Base-by-base conservation (phyloP, 305 asterid genomes). In the Lippia alba region DNA sequence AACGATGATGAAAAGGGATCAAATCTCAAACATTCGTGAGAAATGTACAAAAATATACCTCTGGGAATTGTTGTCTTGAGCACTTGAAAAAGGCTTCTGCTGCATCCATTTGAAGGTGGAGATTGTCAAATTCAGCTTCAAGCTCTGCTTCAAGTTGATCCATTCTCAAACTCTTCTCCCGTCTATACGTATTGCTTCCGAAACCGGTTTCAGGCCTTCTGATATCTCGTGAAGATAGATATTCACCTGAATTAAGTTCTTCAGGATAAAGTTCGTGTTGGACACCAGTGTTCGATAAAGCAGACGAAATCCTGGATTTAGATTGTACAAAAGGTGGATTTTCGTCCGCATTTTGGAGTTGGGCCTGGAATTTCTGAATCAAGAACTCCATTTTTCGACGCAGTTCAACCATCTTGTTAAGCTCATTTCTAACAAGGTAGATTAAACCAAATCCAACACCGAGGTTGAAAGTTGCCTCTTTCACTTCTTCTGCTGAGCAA, bases 371-470 rank as follows among this genome's bases (percentile, higher is more conserved):
- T 62, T 79, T 75, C 30, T 78, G 85, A 74, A 84, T 78, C 68
- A 83, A 56, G 30, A 76, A 16, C 74, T 89, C 87, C 60, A 81
- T 75, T 69, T 82, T 73, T 17, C 60, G 75, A 68, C 83, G 84
- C 77, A 87, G 61, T 64, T 79, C 87, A 41, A 66, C 78, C 74
- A 84, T 72, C 75, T 87, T 81, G 82, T 78, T 82, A 0, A 88
- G 78, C 74, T 88, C 96, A 69, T 66, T 71, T 64, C 80, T 80
- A 57, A 84, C 75, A 15, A 87, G 79, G 70, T 79, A 86, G 1
- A 87, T 73, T 20, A 91, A 81, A 15, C 87, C 96, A 74, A 81
- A 77, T 66, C 94, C 97, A 72, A 85, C 69, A 41, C 90, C 95
- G 64, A 83, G 46, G 72, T 83, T 83, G 78, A 83, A 80, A 17